Percentiles rank a stretch among this genome's conserved stretches.
Evolutionary conservation across 2,329 filamentous ascomycete genomes (phyloP).

Genomic region (Nannizziopsis barbatae): DNA sequence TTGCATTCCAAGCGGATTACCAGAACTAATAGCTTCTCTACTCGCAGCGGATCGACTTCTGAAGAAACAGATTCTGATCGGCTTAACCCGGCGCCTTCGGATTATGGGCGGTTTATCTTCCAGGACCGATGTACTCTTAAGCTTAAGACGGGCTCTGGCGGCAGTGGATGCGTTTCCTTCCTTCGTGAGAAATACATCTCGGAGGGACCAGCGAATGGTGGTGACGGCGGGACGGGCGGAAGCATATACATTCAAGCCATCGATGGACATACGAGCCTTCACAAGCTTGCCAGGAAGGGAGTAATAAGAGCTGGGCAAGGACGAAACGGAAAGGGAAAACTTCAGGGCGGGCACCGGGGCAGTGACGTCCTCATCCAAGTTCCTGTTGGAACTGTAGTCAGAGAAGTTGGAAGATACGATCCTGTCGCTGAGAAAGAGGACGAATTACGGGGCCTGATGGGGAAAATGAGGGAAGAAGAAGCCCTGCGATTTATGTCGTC

Average conservation of each 20-base stretch:
- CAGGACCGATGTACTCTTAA: conserved; percentile 73
- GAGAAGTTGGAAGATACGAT: conserved; percentile 69
- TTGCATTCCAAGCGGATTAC: conserved; percentile 9
- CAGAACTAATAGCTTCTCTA: neutral
- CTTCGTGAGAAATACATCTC: conserved; percentile 79
- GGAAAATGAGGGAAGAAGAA: conserved; percentile 24
- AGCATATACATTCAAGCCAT: conserved; percentile 92
- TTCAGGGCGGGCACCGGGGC: conserved; percentile 58
- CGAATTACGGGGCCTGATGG: conserved; percentile 15
- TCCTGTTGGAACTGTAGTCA: conserved; percentile 80
- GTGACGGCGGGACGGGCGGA: conserved; percentile 83
- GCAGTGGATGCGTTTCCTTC: conserved; percentile 90
- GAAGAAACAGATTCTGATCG: conserved; percentile 36
- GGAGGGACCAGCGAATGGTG: conserved; percentile 85
- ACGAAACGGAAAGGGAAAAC: conserved; percentile 39
- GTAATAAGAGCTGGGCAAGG: conserved; percentile 42
- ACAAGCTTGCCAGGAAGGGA: conserved; percentile 73
- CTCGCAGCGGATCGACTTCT: conserved; percentile 1
- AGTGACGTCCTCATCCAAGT: conserved; percentile 82
- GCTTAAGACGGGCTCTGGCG: conserved; percentile 67
- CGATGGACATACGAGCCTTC: conserved; percentile 78
- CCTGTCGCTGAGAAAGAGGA: conserved; percentile 58
- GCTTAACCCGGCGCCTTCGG: conserved; percentile 70
- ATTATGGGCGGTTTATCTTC: conserved; percentile 74
- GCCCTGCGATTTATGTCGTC: conserved; percentile 33